These are phyloP conservation scores for Priceomyces melissophilus DNA, from an alignment of 805 yeast species.

Conservation along the genomic window DNA sequence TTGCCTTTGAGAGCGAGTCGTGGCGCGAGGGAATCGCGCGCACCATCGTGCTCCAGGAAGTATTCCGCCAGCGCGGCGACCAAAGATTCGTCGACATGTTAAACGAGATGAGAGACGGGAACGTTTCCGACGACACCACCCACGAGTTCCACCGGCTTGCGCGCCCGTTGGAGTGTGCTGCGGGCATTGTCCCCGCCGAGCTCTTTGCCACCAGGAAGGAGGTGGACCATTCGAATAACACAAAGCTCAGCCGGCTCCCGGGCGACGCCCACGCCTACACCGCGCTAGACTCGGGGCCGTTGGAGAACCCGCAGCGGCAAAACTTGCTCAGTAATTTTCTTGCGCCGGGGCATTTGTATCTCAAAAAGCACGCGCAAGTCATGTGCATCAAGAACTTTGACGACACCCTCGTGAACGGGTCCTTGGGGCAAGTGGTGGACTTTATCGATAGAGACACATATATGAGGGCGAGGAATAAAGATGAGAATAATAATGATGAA, in stretches of 20 bases:
- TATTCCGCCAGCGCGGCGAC: conserved; percentile 78
- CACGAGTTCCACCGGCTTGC: conserved; percentile 48
- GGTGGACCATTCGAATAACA: conserved; percentile 62
- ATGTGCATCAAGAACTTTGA: conserved; percentile 79
- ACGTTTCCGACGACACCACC: conserved; percentile 45
- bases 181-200: conserved; percentile 70
- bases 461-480: conserved; percentile 15
- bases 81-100: conserved; percentile 66
- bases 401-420: conserved; percentile 71
- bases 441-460: conserved; percentile 45
- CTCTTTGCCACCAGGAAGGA: conserved; percentile 70
- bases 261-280: conserved; percentile 42
- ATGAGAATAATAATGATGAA: conserved; percentile 5
- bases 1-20: conserved; percentile 62
- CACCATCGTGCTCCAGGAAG: conserved; percentile 58
- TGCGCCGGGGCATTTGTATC: conserved; percentile 53
- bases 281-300: conserved; percentile 55
- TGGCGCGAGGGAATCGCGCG: conserved; percentile 59
- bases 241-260: conserved; percentile 44
- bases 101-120: conserved; percentile 69
- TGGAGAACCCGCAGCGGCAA: conserved; percentile 41
- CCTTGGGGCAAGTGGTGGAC: conserved; percentile 65
- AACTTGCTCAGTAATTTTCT: conserved; percentile 53
- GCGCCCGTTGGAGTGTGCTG: conserved; percentile 49
- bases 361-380: conserved; percentile 75